These are phyloP conservation scores for Trametes sp. DNA, from an alignment of 1,284 basidiomycete genomes.

Conservation along the genomic window DNA sequence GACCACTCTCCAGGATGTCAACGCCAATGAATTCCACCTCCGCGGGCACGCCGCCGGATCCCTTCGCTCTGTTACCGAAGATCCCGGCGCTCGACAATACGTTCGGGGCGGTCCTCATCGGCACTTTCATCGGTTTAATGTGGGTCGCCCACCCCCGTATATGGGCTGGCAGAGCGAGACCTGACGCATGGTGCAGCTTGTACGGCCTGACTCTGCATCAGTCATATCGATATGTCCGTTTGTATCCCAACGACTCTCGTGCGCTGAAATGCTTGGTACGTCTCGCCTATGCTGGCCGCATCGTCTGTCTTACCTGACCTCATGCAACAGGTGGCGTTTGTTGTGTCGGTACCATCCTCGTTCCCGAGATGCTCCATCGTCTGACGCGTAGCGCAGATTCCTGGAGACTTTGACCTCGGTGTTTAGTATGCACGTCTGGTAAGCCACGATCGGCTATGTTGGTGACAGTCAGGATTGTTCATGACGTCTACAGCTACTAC, in stretches of 20 bases:
- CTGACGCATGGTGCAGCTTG: neutral
- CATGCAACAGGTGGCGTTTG: neutral
- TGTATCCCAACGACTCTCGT: slow-evolving; percentile 1
- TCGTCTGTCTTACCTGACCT: neutral
- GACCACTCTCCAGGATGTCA: neutral
- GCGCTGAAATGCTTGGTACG: slow-evolving; percentile 9
- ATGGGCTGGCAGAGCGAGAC: neutral
- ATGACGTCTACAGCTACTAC: neutral
- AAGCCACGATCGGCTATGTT: neutral
- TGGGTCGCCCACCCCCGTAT: neutral
- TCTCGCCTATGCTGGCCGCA: neutral
- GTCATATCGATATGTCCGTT: slow-evolving; percentile 5
- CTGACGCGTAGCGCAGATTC: neutral
- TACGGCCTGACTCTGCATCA: slow-evolving; percentile 11
- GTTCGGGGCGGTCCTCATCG: slow-evolving; percentile 6
- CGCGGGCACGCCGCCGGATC: neutral
- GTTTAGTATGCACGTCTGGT: slow-evolving; percentile 4
- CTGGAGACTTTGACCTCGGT: neutral
- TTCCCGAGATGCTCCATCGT: neutral
- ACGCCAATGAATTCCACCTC: neutral
- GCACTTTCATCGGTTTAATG: slow-evolving; percentile 5
- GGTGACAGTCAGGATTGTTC: neutral
- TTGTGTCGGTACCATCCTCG: neutral
- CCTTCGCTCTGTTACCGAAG: neutral
- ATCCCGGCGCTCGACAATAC: slow-evolving; percentile 1